Evolutionary conservation across 2,329 filamentous ascomycete genomes (phyloP).

Genomic region (Trichoderma simmonsii): DNA sequence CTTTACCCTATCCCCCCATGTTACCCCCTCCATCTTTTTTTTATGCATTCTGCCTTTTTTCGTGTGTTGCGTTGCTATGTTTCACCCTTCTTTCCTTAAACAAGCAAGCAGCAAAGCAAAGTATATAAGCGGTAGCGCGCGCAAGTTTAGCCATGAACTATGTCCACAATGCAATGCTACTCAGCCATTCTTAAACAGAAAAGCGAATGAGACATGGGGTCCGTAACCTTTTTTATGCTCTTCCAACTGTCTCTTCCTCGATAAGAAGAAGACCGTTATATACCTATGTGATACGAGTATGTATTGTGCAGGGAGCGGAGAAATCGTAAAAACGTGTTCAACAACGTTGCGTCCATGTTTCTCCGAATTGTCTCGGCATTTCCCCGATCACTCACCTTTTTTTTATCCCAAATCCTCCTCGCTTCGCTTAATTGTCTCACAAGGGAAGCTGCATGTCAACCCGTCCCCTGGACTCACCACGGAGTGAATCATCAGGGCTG

Average conservation of each 20-base stretch:
- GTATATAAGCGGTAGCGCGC: background rate
- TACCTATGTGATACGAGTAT: background rate
- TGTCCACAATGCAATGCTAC: background rate
- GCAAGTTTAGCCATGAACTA: background rate
- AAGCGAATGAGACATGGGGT: background rate
- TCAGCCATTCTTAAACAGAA: background rate
- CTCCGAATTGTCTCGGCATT: constrained; percentile 6
- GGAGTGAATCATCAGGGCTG: background rate
- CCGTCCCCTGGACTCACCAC: background rate
- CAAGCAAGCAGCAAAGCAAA: background rate
- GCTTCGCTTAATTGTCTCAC: background rate
- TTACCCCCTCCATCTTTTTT: background rate
- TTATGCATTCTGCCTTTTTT: background rate
- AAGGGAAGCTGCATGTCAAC: background rate
- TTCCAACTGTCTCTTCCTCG: background rate
- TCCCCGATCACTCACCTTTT: background rate
- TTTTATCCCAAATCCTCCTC: background rate
- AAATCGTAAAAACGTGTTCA: background rate
- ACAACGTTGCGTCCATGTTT: constrained; percentile 3
- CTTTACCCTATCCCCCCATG: background rate
- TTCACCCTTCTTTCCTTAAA: background rate
- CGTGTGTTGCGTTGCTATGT: background rate
- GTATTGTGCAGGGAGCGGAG: background rate
- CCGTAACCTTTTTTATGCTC: background rate
- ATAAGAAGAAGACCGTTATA: background rate